Conservation (phyloP, 225 moss, liverwort and hornwort species). For the Climacium dendroides region DNA sequence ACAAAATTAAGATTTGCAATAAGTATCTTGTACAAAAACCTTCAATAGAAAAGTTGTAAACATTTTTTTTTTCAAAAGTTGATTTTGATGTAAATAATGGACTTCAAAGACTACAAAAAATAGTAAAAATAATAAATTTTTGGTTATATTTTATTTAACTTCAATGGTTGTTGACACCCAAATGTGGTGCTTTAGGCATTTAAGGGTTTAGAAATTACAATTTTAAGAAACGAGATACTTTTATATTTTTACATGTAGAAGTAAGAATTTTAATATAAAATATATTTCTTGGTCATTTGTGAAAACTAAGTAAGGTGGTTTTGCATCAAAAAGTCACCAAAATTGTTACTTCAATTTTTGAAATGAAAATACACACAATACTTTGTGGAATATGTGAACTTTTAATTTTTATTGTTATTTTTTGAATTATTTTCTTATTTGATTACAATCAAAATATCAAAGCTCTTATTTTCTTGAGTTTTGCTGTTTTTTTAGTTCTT, state of each 20-base stretch:
- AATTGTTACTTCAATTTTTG: background rate
- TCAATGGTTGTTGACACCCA: background rate
- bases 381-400: no score
- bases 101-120: background rate
- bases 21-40: background rate
- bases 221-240: background rate
- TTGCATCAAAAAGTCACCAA: background rate
- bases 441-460: no score
- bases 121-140: background rate
- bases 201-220: background rate
- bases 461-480: no score
- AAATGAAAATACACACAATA: accelerated
- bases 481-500: no score
- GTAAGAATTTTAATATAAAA: background rate
- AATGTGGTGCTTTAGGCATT: background rate
- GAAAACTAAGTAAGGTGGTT: background rate
- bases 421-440: background rate
- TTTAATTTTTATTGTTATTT: background rate
- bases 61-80: background rate
- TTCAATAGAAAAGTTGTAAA: background rate
- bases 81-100: background rate
- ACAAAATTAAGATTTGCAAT: background rate
- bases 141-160: background rate
- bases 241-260: no score
- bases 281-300: background rate